These are phyloP conservation scores for Murraya paniculata DNA, from an alignment of 345 rosid species.

Conservation along the genomic window DNA sequence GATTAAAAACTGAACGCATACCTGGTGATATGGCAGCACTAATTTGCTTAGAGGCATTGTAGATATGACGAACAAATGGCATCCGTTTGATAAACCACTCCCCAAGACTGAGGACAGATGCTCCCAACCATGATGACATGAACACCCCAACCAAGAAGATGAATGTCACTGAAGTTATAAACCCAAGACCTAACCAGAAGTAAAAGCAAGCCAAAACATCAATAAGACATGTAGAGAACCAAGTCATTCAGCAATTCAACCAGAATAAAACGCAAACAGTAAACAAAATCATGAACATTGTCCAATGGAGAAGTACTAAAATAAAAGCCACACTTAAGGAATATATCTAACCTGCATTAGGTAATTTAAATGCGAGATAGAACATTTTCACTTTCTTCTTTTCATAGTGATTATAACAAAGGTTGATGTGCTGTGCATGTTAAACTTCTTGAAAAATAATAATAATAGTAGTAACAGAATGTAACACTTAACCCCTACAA, in stretches of 20 bases:
- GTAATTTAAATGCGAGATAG: background rate
- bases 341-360: background rate
- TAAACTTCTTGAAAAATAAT: background rate
- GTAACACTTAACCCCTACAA: background rate
- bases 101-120: constrained; percentile 86
- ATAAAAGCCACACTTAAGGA: background rate
- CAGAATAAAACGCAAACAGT: background rate
- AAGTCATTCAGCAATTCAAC: background rate
- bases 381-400: background rate
- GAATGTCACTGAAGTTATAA: constrained; percentile 84
- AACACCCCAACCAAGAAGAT: constrained; percentile 97
- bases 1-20: constrained; percentile 21
- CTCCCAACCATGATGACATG: constrained; percentile 99
- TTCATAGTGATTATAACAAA: background rate
- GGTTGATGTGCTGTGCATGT: background rate
- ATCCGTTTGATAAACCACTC: constrained; percentile 99
- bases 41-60: constrained; percentile 97
- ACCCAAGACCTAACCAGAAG: constrained; percentile 75
- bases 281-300: background rate
- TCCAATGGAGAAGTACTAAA: background rate
- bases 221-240: background rate
- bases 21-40: constrained; percentile 99
- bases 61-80: constrained; percentile 97
- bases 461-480: background rate
- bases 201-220: constrained; percentile 19